A percentile compares a stretch with the other conserved stretches of the same genome.
Evolutionary conservation across 345 rosid species (phyloP).

Genomic region (Boechera stricta): DNA sequence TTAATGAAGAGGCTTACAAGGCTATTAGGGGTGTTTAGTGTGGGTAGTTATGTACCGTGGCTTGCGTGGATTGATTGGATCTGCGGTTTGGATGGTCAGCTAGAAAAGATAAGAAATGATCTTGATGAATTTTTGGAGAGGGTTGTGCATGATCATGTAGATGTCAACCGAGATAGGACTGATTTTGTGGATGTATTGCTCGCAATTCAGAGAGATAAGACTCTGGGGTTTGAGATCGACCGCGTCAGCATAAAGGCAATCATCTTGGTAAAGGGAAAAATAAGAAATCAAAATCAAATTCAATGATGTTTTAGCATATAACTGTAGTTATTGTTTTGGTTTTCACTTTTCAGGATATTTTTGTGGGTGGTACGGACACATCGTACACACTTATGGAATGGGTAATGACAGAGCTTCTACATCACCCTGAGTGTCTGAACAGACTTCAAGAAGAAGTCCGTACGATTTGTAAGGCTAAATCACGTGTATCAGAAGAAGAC

Average conservation of each 20-base stretch:
- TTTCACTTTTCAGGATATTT: slow-evolving; percentile 42
- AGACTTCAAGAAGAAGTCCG: slow-evolving; percentile 44
- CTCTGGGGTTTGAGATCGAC: slow-evolving; percentile 40
- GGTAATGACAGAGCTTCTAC: slow-evolving; percentile 52
- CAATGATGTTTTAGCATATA: neutral
- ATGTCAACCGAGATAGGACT: neutral
- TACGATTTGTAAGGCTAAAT: slow-evolving; percentile 6
- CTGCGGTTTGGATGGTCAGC: slow-evolving; percentile 29
- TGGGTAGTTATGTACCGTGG: slow-evolving; percentile 59
- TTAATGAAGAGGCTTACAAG: slow-evolving; percentile 37
- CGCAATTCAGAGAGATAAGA: slow-evolving; percentile 41
- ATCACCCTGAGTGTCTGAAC: slow-evolving; percentile 41
- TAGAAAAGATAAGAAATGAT: slow-evolving; percentile 32
- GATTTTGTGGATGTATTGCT: slow-evolving; percentile 41
- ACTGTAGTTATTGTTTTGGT: neutral
- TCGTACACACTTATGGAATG: slow-evolving; percentile 46
- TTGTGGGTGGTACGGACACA: slow-evolving; percentile 50
- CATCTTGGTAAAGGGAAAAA: slow-evolving; percentile 47
- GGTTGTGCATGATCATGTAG: slow-evolving; percentile 36
- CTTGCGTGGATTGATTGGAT: slow-evolving; percentile 52
- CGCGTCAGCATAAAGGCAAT: slow-evolving; percentile 47
- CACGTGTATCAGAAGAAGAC: slow-evolving; percentile 39
- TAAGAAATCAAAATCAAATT: neutral
- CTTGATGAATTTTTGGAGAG: slow-evolving; percentile 42
- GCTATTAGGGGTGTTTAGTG: slow-evolving; percentile 43